Percentiles rank a stretch among this genome's conserved stretches.
Evolutionary conservation across 2,329 filamentous ascomycete species (phyloP).

Genomic region (Didymella lethalis): DNA sequence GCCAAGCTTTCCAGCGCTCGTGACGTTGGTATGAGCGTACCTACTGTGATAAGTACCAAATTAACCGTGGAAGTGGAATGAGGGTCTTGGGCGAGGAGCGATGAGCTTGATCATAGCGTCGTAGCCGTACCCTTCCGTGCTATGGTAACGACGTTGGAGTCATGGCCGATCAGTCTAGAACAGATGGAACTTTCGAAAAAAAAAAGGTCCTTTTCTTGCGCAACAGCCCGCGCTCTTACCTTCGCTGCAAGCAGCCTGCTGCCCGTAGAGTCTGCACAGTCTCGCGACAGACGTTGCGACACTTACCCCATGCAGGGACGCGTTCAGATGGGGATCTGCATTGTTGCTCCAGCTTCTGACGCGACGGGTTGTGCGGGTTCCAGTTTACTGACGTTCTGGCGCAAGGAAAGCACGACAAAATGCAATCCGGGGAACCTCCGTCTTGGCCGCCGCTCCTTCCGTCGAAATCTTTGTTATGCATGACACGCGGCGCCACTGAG

Average conservation of each 20-base stretch:
- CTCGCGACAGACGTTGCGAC: background rate
- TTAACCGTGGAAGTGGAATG: conserved; percentile 4
- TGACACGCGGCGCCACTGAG: conserved; percentile 14
- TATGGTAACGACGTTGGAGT: conserved; percentile 8
- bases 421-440: conserved; percentile 7
- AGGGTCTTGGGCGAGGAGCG: conserved; percentile 3
- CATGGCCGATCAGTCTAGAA: conserved; percentile 13
- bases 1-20: conserved; percentile 3
- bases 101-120: conserved; percentile 11
- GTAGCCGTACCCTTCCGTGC: background rate
- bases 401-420: conserved; percentile 3
- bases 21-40: conserved; percentile 15
- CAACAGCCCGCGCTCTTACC: background rate
- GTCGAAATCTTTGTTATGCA: conserved; percentile 9
- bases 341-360: conserved; percentile 13
- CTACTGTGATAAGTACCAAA: background rate
- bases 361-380: conserved; percentile 3
- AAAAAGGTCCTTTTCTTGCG: background rate
- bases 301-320: conserved; percentile 1
- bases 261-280: background rate
- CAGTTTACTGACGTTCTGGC: conserved; percentile 17
- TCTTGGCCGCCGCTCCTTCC: conserved; percentile 19
- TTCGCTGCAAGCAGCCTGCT: background rate
- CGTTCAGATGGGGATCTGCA: conserved; percentile 13
- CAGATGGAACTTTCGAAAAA: conserved; percentile 1